Evolutionary conservation across 2,329 filamentous ascomycete species (phyloP).

Genomic region (Aspergillus eucalypticola): DNA sequence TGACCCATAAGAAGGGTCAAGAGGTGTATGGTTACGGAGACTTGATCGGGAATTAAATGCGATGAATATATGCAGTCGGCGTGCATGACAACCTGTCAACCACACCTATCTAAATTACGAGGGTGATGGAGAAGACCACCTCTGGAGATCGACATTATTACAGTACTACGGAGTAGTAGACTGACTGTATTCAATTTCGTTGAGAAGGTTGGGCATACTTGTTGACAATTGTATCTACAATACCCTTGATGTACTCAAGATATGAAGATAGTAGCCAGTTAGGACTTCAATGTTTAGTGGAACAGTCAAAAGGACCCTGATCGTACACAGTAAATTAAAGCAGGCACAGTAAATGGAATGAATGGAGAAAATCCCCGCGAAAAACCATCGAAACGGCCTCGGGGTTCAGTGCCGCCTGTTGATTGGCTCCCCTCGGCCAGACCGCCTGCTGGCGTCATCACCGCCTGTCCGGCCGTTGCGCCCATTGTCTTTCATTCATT

Average conservation of each 20-base stretch:
- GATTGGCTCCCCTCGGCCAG: slow-evolving; percentile 14
- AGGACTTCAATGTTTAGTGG: not conserved
- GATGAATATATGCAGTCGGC: too few relatives aligned
- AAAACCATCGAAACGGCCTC: not conserved
- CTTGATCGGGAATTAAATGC: too few relatives aligned
- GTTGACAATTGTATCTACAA: too few relatives aligned
- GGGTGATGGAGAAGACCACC: not conserved
- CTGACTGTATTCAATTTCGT: not conserved
- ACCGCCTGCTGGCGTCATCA: slow-evolving; percentile 22
- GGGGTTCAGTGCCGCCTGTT: slow-evolving; percentile 2
- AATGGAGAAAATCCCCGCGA: not conserved
- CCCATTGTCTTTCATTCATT: not conserved
- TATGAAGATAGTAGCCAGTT: not conserved
- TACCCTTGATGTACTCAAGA: too few relatives aligned
- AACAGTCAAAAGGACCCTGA: not conserved
- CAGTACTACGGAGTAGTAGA: too few relatives aligned
- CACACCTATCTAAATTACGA: too few relatives aligned
- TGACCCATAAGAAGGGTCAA: too few relatives aligned
- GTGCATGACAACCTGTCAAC: too few relatives aligned
- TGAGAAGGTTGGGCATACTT: not conserved
- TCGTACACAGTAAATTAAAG: not conserved
- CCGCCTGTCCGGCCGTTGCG: slow-evolving; percentile 2
- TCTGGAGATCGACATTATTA: not conserved
- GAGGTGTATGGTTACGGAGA: too few relatives aligned
- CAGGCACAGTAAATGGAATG: not conserved